phyloP scores from a whole-genome alignment of 2,329 filamentous ascomycete genomes.

The Orbilia brochopaga region DNA sequence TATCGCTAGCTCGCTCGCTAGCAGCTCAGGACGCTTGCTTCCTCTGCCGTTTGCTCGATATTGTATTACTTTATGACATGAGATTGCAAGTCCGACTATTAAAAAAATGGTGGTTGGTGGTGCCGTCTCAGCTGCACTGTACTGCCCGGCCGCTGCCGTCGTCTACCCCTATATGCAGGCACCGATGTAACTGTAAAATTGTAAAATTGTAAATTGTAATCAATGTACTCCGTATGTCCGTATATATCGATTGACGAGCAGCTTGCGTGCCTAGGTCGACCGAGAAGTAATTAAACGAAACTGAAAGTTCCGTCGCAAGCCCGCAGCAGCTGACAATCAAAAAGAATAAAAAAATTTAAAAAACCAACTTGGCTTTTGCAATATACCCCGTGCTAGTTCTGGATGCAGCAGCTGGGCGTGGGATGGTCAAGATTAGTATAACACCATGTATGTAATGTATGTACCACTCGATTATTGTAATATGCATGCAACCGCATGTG shows the following conservation, averaged over 20 bases:
- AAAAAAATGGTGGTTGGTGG: background rate
- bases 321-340: conserved; percentile 8
- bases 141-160: background rate
- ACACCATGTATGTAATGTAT: too few species aligned
- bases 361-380: background rate
- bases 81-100: background rate
- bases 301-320: background rate
- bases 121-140: conserved; percentile 2
- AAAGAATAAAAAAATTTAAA: conserved; percentile 7
- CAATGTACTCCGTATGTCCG: too few species aligned
- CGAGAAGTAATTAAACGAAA: conserved; percentile 12
- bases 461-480: too few species aligned
- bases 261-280: too few species aligned
- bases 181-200: conserved; percentile 21
- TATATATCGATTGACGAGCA: too few species aligned
- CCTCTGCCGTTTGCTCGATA: conserved; percentile 6
- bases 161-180: conserved; percentile 47
- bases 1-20: background rate
- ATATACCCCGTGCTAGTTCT: too few species aligned
- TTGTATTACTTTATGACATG: background rate
- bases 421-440: too few species aligned
- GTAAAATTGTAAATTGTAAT: background rate
- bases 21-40: background rate
- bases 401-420: too few species aligned
- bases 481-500: too few species aligned